Percentiles rank a stretch among this genome's conserved stretches.
These are phyloP conservation scores for Coemansia sp. DNA, from an alignment of 192 early-diverging fungal genomes.

Conservation along the genomic window DNA sequence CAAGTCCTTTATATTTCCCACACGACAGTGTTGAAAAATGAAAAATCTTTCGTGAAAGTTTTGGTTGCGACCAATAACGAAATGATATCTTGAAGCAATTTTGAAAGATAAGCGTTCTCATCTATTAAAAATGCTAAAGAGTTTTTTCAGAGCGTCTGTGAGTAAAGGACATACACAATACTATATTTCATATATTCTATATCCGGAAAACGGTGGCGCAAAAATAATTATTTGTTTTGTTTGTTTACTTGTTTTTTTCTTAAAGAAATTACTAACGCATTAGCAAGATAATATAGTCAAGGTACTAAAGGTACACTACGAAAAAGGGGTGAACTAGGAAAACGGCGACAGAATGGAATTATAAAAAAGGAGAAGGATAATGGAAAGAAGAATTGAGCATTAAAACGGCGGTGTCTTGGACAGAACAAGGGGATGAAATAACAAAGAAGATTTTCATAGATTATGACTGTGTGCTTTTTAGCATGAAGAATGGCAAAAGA, in stretches of 20 bases:
- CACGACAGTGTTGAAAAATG: too few relatives aligned
- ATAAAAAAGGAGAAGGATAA: background rate
- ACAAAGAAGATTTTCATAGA: background rate
- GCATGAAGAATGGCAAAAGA: background rate
- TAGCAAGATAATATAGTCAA: background rate
- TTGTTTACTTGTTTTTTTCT: background rate
- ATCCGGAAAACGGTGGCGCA: constrained; percentile 3
- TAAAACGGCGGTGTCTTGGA: background rate
- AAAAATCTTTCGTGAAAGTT: too few relatives aligned
- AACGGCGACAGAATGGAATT: constrained; percentile 1
- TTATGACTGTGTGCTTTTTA: background rate
- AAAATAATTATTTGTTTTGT: background rate
- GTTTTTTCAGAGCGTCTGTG: background rate
- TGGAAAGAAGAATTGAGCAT: background rate
- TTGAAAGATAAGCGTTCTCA: too few relatives aligned
- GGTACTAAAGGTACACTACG: constrained; percentile 5
- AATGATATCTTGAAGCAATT: too few relatives aligned
- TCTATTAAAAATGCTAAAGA: background rate
- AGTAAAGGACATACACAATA: too few relatives aligned
- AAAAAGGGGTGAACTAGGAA: background rate
- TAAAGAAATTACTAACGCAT: background rate
- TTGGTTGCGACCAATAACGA: too few relatives aligned
- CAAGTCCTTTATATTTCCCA: too few relatives aligned
- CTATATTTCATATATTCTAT: constrained; percentile 1
- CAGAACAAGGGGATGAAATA: background rate